Evolutionary conservation across 805 yeast genomes (phyloP).

Genomic region (Lachancea sp.): DNA sequence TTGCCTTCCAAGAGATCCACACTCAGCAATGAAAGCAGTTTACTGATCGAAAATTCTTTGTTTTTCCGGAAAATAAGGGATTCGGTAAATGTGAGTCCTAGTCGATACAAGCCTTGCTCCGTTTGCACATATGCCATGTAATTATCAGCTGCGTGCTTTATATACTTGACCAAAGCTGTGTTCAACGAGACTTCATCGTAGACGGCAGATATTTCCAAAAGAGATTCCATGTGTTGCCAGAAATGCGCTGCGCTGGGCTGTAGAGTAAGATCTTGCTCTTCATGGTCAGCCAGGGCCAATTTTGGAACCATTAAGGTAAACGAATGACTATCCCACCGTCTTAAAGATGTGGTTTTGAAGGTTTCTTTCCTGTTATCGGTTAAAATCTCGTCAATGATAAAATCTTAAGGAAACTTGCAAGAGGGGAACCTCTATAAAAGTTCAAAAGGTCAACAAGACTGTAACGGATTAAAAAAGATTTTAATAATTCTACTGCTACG

Average conservation of each 20-base stretch:
- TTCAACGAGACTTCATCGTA: slow-evolving; percentile 17
- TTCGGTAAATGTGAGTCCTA: slow-evolving; percentile 32
- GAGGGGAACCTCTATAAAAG: no score
- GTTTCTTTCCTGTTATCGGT: no score
- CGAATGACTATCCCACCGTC: no score
- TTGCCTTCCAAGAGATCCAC: slow-evolving; percentile 32
- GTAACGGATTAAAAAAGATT: not conserved
- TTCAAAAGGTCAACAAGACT: no score
- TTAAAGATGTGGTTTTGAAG: no score
- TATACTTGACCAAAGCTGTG: slow-evolving; percentile 25
- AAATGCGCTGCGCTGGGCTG: slow-evolving; percentile 17
- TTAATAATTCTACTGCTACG: no score
- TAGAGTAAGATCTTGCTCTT: not conserved
- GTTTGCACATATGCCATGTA: slow-evolving; percentile 23
- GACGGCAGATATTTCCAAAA: slow-evolving; percentile 15
- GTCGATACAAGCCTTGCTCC: slow-evolving; percentile 33
- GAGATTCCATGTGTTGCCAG: slow-evolving; percentile 26
- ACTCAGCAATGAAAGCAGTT: slow-evolving; percentile 41
- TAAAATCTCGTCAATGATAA: no score
- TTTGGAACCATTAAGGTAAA: not conserved
- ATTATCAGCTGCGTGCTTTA: slow-evolving; percentile 25
- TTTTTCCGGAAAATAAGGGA: slow-evolving; percentile 35
- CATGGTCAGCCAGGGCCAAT: not conserved
- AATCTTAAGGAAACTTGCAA: no score
- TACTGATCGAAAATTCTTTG: slow-evolving; percentile 42